Evolutionary conservation across 2,329 filamentous ascomycete genomes (phyloP).

Genomic region (Claviceps spartinae): DNA sequence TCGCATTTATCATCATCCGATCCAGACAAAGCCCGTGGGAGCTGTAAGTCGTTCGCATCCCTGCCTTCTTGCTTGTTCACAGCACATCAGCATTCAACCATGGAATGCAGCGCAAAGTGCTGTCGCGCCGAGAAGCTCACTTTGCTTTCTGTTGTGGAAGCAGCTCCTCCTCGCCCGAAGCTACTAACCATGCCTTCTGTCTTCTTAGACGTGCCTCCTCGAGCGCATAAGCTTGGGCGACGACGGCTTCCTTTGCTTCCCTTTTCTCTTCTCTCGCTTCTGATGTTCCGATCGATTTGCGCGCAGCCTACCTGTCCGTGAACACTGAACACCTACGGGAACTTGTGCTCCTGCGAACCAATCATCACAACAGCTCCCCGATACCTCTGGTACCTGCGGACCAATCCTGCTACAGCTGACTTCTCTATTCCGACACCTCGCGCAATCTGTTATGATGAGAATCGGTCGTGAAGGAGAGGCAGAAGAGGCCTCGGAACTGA

Average conservation of each 20-base stretch:
- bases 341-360: not conserved
- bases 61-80: not conserved
- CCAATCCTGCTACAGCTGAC: not conserved
- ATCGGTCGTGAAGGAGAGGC: slow-evolving; percentile 21
- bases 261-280: not conserved
- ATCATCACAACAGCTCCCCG: not conserved
- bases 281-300: not conserved
- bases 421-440: not conserved
- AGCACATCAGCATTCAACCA: slow-evolving; percentile 6
- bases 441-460: slow-evolving; percentile 15
- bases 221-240: not conserved
- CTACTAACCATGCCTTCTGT: slow-evolving; percentile 12
- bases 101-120: slow-evolving; percentile 1
- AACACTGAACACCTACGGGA: too few relatives aligned
- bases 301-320: too few relatives aligned
- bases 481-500: slow-evolving; percentile 24
- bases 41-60: slow-evolving; percentile 20
- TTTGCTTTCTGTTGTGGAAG: slow-evolving; percentile 3
- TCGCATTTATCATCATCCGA: slow-evolving; percentile 31
- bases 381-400: not conserved
- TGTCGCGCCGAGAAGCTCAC: slow-evolving; percentile 2
- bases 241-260: not conserved
- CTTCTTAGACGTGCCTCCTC: slow-evolving; percentile 5
- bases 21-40: slow-evolving; percentile 14
- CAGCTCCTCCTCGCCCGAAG: not conserved